These are phyloP conservation scores for Tylopilus rubrobrunneus DNA, from an alignment of 768 basidiomycete genomes.

Conservation along the genomic window DNA sequence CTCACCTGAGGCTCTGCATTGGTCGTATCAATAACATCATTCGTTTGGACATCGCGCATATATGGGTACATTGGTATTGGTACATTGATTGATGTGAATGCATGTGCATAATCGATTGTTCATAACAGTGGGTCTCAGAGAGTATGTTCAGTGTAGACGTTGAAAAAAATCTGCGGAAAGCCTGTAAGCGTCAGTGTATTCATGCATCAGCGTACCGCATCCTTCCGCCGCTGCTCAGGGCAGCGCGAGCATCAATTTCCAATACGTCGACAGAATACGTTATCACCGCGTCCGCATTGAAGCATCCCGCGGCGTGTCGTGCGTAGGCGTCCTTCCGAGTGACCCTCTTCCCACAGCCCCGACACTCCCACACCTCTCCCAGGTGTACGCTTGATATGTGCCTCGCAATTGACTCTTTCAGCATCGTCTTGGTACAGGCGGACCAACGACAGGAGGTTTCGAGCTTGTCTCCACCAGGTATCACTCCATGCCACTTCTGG, in stretches of 20 bases:
- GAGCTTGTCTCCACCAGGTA: slow-evolving; percentile 6
- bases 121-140: too few relatives aligned
- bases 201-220: slow-evolving; percentile 1
- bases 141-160: too few relatives aligned
- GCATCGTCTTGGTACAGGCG: slow-evolving; percentile 8
- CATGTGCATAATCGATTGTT: too few relatives aligned
- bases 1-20: too few relatives aligned
- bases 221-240: slow-evolving; percentile 4
- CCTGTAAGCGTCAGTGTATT: not conserved
- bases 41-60: too few relatives aligned
- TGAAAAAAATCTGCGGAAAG: too few relatives aligned
- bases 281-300: slow-evolving; percentile 5
- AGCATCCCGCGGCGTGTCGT: slow-evolving; percentile 5
- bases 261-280: slow-evolving; percentile 6
- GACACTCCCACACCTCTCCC: slow-evolving; percentile 13
- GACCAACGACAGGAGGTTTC: slow-evolving; percentile 7
- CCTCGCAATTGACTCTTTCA: slow-evolving; percentile 21
- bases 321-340: slow-evolving; percentile 6
- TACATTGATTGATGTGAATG: too few relatives aligned
- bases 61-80: too few relatives aligned
- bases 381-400: slow-evolving; percentile 15
- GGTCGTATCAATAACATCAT: too few relatives aligned
- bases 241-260: slow-evolving; percentile 1
- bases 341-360: slow-evolving; percentile 8
- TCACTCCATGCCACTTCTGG: slow-evolving; percentile 15